A percentile compares a stretch with the other conserved stretches of the same genome.
These are phyloP conservation scores for Yamadazyma philogaea DNA, from an alignment of 805 yeast species.

Conservation along the genomic window DNA sequence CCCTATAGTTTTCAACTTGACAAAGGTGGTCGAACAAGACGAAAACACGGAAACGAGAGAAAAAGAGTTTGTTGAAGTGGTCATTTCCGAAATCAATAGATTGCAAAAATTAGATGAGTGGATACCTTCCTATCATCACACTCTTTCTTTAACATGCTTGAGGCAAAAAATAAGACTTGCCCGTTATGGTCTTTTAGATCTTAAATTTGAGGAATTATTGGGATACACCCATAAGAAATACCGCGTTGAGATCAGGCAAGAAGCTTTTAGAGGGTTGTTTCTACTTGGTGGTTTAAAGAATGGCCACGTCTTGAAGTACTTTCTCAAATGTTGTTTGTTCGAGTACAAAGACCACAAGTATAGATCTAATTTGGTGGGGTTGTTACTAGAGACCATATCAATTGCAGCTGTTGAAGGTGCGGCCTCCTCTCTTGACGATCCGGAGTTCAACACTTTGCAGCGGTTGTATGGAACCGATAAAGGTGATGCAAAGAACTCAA, in stretches of 20 bases:
- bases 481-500: background rate
- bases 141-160: constrained; percentile 55
- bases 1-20: constrained; percentile 6
- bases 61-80: constrained; percentile 24
- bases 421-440: constrained; percentile 58
- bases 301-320: constrained; percentile 54
- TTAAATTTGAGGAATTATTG: constrained; percentile 55
- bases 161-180: constrained; percentile 59
- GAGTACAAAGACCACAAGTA: constrained; percentile 52
- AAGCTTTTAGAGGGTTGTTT: constrained; percentile 69
- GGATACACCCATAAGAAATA: constrained; percentile 48
- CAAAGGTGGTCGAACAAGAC: constrained; percentile 4
- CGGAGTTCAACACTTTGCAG: constrained; percentile 49
- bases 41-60: constrained; percentile 7
- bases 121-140: constrained; percentile 69
- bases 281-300: constrained; percentile 76
- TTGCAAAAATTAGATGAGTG: constrained; percentile 78
- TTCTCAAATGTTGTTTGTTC: constrained; percentile 53
- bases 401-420: constrained; percentile 64
- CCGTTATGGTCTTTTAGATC: constrained; percentile 47
- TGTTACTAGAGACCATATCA: constrained; percentile 54
- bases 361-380: constrained; percentile 45
- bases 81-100: constrained; percentile 65
- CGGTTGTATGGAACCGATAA: constrained; percentile 36
- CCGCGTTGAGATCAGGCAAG: constrained; percentile 53